phyloP scores from a whole-genome alignment of 2,329 filamentous ascomycete species.

The Fusarium stilboides region DNA sequence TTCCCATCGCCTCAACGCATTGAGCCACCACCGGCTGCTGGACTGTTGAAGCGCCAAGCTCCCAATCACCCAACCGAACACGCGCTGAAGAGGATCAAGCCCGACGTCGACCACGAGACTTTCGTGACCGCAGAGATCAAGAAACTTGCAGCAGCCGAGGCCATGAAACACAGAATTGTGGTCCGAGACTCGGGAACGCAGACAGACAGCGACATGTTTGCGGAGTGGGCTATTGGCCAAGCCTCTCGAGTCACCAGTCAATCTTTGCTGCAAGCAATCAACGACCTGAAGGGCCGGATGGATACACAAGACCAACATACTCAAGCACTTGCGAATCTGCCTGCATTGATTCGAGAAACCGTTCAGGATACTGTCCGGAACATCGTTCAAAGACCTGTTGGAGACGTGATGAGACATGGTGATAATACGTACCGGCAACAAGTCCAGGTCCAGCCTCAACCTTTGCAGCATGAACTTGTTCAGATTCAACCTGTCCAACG shows the following conservation, averaged over 20 bases:
- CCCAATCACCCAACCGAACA: not conserved
- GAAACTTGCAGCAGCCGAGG: not conserved
- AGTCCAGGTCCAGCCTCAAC: not conserved
- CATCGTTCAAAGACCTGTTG: not conserved
- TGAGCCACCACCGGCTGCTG: not conserved
- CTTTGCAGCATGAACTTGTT: not conserved
- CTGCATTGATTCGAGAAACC: not conserved
- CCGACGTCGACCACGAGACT: not conserved
- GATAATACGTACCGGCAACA: not conserved
- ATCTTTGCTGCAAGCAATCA: not conserved
- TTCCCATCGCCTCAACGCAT: not conserved
- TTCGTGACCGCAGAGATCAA: not conserved
- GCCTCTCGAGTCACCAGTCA: not conserved
- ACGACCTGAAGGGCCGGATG: not conserved
- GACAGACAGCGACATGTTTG: slow-evolving; percentile 2
- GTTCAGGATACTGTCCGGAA: not conserved
- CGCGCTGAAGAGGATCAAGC: not conserved
- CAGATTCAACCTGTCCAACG: not conserved
- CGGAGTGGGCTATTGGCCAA: not conserved
- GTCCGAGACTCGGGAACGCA: slow-evolving; percentile 9
- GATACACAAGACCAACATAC: too few relatives aligned
- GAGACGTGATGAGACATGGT: not conserved
- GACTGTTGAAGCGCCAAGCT: slow-evolving; percentile 7
- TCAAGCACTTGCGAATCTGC: not conserved
- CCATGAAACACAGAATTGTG: not conserved